phyloP scores from a whole-genome alignment of 1,284 basidiomycete species.

The Cystobasidium sp. region DNA sequence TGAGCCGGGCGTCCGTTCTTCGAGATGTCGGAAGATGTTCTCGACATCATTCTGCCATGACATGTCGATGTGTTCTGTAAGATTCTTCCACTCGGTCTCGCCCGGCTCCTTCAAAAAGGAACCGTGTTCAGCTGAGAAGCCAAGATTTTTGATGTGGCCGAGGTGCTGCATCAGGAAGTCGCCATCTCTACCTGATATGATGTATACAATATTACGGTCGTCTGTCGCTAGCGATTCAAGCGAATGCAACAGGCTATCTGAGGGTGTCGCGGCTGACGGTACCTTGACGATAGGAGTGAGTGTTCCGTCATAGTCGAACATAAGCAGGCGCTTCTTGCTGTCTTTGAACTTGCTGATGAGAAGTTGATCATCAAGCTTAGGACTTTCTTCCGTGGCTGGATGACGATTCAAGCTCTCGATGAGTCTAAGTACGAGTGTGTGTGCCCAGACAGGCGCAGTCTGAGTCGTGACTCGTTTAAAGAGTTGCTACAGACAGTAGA shows the following conservation, averaged over 20 bases:
- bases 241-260: constrained; percentile 73
- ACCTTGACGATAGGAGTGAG: constrained; percentile 95
- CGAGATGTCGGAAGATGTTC: constrained; percentile 77
- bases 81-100: constrained; percentile 74
- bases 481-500: constrained; percentile 59
- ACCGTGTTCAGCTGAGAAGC: constrained; percentile 95
- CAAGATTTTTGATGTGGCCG: constrained; percentile 79
- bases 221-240: constrained; percentile 75
- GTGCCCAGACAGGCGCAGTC: constrained; percentile 94
- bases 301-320: constrained; percentile 99
- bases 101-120: constrained; percentile 83
- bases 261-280: constrained; percentile 85
- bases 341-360: constrained; percentile 70
- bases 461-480: constrained; percentile 89
- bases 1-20: constrained; percentile 79
- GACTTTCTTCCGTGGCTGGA: constrained; percentile 83
- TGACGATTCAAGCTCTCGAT: constrained; percentile 79
- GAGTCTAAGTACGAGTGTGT: constrained; percentile 84
- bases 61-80: constrained; percentile 93
- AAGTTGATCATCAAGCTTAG: constrained; percentile 72
- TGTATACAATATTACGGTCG: constrained; percentile 88
- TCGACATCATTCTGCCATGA: constrained; percentile 95
- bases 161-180: constrained; percentile 90
- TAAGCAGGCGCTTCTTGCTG: constrained; percentile 82
- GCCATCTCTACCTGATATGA: constrained; percentile 96